Conservation (phyloP, 1,284 basidiomycete species). For the Leccinum ponderosum region DNA sequence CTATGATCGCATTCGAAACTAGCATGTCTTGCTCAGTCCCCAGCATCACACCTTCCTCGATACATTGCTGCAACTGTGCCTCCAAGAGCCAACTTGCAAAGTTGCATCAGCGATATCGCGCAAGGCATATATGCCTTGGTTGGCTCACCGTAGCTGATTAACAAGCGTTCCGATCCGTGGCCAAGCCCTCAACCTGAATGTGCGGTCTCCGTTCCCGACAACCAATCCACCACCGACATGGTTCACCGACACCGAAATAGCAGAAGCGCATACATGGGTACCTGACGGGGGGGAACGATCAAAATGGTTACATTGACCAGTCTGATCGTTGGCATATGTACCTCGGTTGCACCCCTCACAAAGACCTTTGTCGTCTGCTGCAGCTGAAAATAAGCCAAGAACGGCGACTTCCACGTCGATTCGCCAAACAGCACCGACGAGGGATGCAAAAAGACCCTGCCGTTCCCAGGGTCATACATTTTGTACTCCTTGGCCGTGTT, state of each 20-base stretch:
- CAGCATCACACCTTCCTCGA: slow-evolving; percentile 54
- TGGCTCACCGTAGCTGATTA: slow-evolving; percentile 76
- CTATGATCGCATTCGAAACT: slow-evolving; percentile 70
- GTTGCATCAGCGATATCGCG: not conserved
- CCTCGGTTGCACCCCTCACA: slow-evolving; percentile 87
- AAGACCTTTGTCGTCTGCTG: slow-evolving; percentile 86
- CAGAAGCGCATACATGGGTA: slow-evolving; percentile 83
- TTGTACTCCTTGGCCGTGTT: slow-evolving; percentile 82
- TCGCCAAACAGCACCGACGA: slow-evolving; percentile 80
- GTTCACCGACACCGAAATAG: slow-evolving; percentile 80
- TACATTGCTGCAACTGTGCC: slow-evolving; percentile 59
- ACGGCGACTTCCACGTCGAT: slow-evolving; percentile 74
- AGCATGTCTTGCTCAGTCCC: slow-evolving; percentile 52
- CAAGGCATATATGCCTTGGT: not conserved
- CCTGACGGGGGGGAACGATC: slow-evolving; percentile 38
- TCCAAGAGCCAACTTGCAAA: slow-evolving; percentile 63
- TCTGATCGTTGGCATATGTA: slow-evolving; percentile 26
- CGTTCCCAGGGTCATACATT: slow-evolving; percentile 64
- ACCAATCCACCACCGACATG: slow-evolving; percentile 78
- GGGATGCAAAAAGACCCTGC: slow-evolving; percentile 83
- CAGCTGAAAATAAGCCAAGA: slow-evolving; percentile 84
- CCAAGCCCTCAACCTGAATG: slow-evolving; percentile 76
- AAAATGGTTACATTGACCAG: not conserved
- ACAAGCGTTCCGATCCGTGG: slow-evolving; percentile 89
- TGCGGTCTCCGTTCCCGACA: slow-evolving; percentile 50